Evolutionary conservation across 768 basidiomycete species (phyloP), one percentile per base, ranked within the genome.

Genomic region (Cyclocybe aegerita): DNA sequence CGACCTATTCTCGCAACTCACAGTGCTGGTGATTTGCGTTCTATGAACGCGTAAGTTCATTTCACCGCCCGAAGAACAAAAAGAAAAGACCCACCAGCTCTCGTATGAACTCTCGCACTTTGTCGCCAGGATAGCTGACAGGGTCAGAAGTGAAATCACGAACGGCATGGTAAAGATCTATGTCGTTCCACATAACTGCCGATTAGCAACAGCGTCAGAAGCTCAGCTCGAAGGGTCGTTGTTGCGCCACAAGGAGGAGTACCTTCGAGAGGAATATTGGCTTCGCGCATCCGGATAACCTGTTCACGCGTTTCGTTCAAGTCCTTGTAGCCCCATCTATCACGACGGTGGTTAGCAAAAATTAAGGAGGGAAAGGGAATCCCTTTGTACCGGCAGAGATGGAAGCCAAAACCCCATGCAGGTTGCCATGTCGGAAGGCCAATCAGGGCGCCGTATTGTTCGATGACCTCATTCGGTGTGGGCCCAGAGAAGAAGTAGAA

Each of bases 201-300:
- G n/a, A 36, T 9, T n/a, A 15, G n/a, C 39, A 23, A 54, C 10
- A 33, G 42, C 12, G 7, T 16, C 14, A 29, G 16, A 46, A 49
- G 50, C 14, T 43, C 48, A 41, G 38, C 34, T 38, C 17, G 39
- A 47, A 52, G 57, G 39, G 41, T 9, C 10, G 15, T 32, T 36
- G 12, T 16, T 11, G 39, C 36, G 42, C 54, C 23, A 23, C 23
- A 23, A 23, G 5, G 23, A 23, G 5, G 23, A 23, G 30, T 17
- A 82, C 82, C 81, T 79, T 93, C 89, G 4, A 92, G 74, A n/a
- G 90, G 90, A 51, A 93, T 81, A 45, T 80, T 73, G 0, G 87
- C 86, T 15, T 75, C 80, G 12, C 82, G 74, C 88, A 75, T 77
- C 58, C 66, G 76, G 29, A 61, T 60, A 77, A 89, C 55, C 67